Evolutionary conservation across 2,329 filamentous ascomycete species (phyloP).

Genomic region (Monilinia aucupariae): DNA sequence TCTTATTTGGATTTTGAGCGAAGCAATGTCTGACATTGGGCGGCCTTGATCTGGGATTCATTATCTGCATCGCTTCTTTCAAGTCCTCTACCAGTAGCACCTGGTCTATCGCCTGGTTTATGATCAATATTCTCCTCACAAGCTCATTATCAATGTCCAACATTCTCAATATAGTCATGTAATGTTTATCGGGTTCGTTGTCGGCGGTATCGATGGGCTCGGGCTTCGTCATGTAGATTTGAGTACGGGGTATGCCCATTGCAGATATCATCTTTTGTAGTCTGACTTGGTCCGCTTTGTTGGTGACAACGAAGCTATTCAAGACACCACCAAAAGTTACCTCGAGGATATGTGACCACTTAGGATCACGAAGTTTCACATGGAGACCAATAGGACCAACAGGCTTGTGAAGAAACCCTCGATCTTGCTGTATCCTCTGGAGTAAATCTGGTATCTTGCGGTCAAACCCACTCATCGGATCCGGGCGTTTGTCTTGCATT

Average conservation of each 20-base stretch:
- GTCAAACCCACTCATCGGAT: slow-evolving; percentile 60
- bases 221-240: slow-evolving; percentile 50
- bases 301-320: slow-evolving; percentile 75
- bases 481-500: slow-evolving; percentile 53
- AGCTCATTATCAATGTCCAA: slow-evolving; percentile 76
- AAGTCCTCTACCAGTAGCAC: slow-evolving; percentile 68
- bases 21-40: slow-evolving; percentile 70
- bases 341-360: slow-evolving; percentile 82
- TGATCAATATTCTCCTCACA: slow-evolving; percentile 76
- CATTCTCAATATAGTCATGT: slow-evolving; percentile 73
- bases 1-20: slow-evolving; percentile 56
- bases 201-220: slow-evolving; percentile 50
- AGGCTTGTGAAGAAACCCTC: slow-evolving; percentile 63
- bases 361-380: slow-evolving; percentile 67
- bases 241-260: slow-evolving; percentile 39
- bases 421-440: slow-evolving; percentile 62
- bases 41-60: slow-evolving; percentile 56
- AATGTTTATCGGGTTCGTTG: slow-evolving; percentile 68
- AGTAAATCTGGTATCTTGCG: slow-evolving; percentile 58
- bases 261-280: slow-evolving; percentile 61
- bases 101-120: slow-evolving; percentile 78
- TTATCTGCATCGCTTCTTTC: slow-evolving; percentile 60
- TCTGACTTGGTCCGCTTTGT: slow-evolving; percentile 66
- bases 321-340: slow-evolving; percentile 64
- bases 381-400: slow-evolving; percentile 79